These are phyloP conservation scores for Pelargonium fulgidum DNA, from an alignment of 441 rosid genomes.

Conservation along the genomic window DNA sequence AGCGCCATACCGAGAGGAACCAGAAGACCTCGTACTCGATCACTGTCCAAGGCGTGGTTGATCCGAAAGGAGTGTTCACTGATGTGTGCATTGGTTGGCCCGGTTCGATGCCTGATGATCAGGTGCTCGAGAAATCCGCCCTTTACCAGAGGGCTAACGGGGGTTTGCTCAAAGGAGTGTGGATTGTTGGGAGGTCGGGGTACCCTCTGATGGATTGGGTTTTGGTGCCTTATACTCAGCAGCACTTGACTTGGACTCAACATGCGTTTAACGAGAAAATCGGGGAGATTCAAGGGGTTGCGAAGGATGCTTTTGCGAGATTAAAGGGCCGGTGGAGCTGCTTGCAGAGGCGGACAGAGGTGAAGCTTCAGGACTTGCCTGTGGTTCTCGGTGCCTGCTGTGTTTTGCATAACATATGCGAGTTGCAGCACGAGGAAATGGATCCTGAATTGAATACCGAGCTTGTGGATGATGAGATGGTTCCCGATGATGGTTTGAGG, in stretches of 20 bases:
- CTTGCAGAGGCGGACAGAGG: constrained; percentile 62
- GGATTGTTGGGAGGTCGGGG: constrained; percentile 60
- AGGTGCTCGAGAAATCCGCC: constrained; percentile 64
- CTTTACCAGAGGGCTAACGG: constrained; percentile 53
- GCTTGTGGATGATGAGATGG: constrained; percentile 62
- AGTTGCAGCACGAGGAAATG: constrained; percentile 45
- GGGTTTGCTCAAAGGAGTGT: constrained; percentile 51
- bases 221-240: constrained; percentile 63
- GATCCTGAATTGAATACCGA: constrained; percentile 35
- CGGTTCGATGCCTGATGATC: constrained; percentile 67
- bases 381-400: constrained; percentile 65
- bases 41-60: constrained; percentile 63
- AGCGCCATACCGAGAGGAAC: constrained; percentile 68
- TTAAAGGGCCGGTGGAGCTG: constrained; percentile 65
- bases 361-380: constrained; percentile 62
- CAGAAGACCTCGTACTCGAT: constrained; percentile 72
- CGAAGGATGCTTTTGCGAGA: constrained; percentile 53
- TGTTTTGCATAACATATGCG: constrained; percentile 65
- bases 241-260: constrained; percentile 65
- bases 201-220: constrained; percentile 68
- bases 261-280: constrained; percentile 70
- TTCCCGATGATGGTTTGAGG: constrained; percentile 49
- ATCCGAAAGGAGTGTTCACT: constrained; percentile 53
- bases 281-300: constrained; percentile 49
- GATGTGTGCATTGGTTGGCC: constrained; percentile 79